phyloP scores from a whole-genome alignment of 306 rosid species.

The Dicorynia guianensis region DNA sequence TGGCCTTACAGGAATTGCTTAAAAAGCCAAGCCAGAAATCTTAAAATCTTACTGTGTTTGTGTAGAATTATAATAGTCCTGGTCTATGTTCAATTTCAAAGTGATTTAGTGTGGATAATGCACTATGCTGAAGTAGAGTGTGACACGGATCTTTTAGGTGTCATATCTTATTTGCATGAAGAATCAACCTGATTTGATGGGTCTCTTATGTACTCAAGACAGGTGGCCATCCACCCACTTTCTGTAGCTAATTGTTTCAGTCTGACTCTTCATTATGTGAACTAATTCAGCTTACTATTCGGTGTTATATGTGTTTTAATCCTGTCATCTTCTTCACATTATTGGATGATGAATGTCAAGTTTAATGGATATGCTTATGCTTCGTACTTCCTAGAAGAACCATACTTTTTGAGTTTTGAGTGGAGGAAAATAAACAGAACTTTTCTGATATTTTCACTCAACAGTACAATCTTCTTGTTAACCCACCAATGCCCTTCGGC shows the following conservation, averaged over 20 bases:
- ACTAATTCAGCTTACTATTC: slow-evolving; percentile 14
- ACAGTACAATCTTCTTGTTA: slow-evolving; percentile 12
- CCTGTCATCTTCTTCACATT: slow-evolving; percentile 14
- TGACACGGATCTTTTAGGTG: background rate
- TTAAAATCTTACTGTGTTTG: background rate
- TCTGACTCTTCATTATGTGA: slow-evolving; percentile 8
- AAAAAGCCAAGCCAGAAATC: background rate
- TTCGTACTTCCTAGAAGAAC: background rate
- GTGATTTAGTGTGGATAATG: slow-evolving; percentile 28
- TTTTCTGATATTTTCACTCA: background rate
- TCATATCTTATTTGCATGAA: slow-evolving; percentile 21
- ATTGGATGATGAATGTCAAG: slow-evolving; percentile 5
- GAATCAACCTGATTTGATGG: slow-evolving; percentile 25
- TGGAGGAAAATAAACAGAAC: background rate
- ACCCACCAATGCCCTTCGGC: background rate
- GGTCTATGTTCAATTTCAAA: background rate
- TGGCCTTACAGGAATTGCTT: background rate
- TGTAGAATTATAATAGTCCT: background rate
- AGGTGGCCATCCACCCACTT: slow-evolving; percentile 33
- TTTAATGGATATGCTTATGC: background rate
- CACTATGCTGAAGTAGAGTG: slow-evolving; percentile 22
- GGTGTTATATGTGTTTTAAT: background rate
- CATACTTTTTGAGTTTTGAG: background rate
- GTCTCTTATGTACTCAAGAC: slow-evolving; percentile 2
- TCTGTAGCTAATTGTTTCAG: background rate